Evolutionary conservation across 768 basidiomycete genomes (phyloP), one percentile per base, ranked within the genome.

Genomic region (Boletus insuetus): DNA sequence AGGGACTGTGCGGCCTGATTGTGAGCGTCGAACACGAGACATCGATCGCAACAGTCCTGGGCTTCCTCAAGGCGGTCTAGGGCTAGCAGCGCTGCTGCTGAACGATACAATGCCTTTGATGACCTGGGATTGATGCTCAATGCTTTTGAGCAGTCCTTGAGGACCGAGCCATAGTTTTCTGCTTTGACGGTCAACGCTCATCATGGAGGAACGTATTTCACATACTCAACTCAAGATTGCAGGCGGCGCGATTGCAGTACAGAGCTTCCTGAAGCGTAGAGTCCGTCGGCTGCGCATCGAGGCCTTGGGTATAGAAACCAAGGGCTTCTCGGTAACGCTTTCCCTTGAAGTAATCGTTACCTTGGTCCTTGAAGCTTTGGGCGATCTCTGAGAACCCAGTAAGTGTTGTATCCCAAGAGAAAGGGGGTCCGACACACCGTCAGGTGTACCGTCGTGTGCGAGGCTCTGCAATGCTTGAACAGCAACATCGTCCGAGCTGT

Each of bases 331-430:
- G 82, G 70, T 83, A 89, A 41, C 91, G 82, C 66, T 91, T 92
- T 29, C 87, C 87, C 60, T 85, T 87, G 75, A 90, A 96, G 64
- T 96, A 92, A 52, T 95, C 94, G 67, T 98, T 98, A 6, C 94
- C 97, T 68, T 96, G 92, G 50, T 92, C 85, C 70, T 97, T 98
- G 74, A 98, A 97, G 66, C 90, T 94, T 57, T 83, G 79, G 1
- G 96, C 93, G 59, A 93, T 77, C 70, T 98, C 97, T 96, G 59
- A 26, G 40, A 0, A 29, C 9, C 29, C 9, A 9, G 8, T 29
- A 29, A 29, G 29, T 29, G 29, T 8, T 29, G 29, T 3, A 19
- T 38, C 31, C 12, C 19, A 31, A 45, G 47, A 20, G 24, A 24
- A 29, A 35, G 19, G 39, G 29, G 31, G 11, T 22, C 17, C 17